Percentiles rank a stretch among this genome's conserved stretches.
These are phyloP conservation scores for Ascochyta viciae-villosae DNA, from an alignment of 2,329 filamentous ascomycete genomes.

Conservation along the genomic window DNA sequence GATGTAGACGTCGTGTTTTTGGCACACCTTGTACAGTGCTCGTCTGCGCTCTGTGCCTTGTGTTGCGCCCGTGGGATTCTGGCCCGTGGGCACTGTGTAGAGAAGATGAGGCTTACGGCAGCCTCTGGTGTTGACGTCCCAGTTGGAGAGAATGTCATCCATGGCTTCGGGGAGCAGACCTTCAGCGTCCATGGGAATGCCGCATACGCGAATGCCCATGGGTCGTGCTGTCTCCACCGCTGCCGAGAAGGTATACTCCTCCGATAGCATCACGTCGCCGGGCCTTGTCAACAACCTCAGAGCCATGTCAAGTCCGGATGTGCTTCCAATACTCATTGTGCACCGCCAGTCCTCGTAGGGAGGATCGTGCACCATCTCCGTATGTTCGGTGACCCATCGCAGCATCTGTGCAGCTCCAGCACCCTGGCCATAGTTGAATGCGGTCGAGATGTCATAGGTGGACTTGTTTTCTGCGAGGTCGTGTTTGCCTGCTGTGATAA, in stretches of 20 bases:
- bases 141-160: constrained; percentile 68
- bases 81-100: constrained; percentile 79
- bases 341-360: constrained; percentile 92
- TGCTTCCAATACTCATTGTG: constrained; percentile 83
- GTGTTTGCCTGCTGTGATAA: constrained; percentile 78
- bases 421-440: constrained; percentile 92
- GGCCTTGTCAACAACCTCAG: constrained; percentile 81
- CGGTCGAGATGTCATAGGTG: constrained; percentile 79
- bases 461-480: constrained; percentile 73
- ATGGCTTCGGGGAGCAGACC: constrained; percentile 69
- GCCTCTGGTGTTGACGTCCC: constrained; percentile 64
- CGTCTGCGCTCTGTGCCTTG: constrained; percentile 71
- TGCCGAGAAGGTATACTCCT: constrained; percentile 90
- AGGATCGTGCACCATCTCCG: constrained; percentile 85
- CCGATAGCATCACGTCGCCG: constrained; percentile 80
- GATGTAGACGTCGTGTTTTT: constrained; percentile 85
- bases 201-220: constrained; percentile 66
- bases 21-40: constrained; percentile 77
- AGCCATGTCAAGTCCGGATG: constrained; percentile 82
- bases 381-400: constrained; percentile 92
- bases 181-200: constrained; percentile 70
- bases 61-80: constrained; percentile 90
- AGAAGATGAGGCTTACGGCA: constrained; percentile 71
- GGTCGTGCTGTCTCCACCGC: constrained; percentile 71
- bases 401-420: constrained; percentile 85